A percentile compares a stretch with the other conserved stretches of the same genome.
phyloP scores from a whole-genome alignment of 2,329 filamentous ascomycete genomes.

The Magnaporthiopsis rhizophila region DNA sequence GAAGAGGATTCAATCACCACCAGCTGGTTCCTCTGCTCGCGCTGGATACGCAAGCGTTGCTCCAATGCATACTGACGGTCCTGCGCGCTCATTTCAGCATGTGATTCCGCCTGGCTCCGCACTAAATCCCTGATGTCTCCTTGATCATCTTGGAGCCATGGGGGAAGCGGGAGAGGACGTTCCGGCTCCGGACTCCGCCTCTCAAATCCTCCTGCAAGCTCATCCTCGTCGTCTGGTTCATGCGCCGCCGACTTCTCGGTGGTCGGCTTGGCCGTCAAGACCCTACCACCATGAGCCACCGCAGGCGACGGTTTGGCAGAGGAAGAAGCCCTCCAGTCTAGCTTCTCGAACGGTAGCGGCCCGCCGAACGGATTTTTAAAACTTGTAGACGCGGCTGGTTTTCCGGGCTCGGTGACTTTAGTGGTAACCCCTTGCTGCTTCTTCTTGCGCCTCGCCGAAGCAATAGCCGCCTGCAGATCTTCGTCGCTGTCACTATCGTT shows the following conservation, averaged over 20 bases:
- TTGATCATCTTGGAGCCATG: conserved; percentile 58
- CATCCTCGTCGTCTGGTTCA: conserved; percentile 32
- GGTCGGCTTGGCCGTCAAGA: conserved; percentile 5
- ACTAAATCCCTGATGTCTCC: conserved; percentile 58
- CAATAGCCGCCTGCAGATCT: conserved; percentile 69
- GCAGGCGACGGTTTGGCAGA: conserved; percentile 31
- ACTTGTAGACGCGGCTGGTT: conserved; percentile 29
- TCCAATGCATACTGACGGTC: conserved; percentile 50
- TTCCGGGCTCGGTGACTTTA: not conserved
- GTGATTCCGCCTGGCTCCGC: conserved; percentile 48
- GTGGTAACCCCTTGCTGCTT: conserved; percentile 18
- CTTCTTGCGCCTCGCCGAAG: conserved; percentile 59
- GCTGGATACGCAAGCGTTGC: conserved; percentile 39
- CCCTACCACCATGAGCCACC: not conserved
- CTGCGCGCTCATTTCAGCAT: conserved; percentile 56
- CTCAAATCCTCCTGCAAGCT: conserved; percentile 59
- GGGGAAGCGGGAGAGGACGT: conserved; percentile 56
- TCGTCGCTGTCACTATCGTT: conserved; percentile 68
- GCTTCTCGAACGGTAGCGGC: conserved; percentile 83
- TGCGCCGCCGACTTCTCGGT: conserved; percentile 15
- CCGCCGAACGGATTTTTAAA: conserved; percentile 62
- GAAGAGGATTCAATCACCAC: conserved; percentile 55
- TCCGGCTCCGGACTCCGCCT: conserved; percentile 26
- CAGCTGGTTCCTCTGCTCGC: conserved; percentile 37
- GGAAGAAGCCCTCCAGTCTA: conserved; percentile 59